phyloP scores from a whole-genome alignment of 768 basidiomycete species.

The Gloeopeniophorella convolvens region DNA sequence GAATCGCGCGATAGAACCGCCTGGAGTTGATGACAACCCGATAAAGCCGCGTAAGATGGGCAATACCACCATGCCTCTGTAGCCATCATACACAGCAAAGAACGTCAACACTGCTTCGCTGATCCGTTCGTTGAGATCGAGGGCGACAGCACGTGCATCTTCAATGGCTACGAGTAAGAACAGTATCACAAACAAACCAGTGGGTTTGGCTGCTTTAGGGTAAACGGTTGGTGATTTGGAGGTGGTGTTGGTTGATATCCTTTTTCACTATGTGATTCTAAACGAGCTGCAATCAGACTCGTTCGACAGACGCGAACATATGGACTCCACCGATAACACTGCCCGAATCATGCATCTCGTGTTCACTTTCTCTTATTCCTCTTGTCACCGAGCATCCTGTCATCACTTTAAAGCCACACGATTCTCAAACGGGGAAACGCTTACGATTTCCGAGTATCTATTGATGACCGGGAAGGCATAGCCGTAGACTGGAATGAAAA shows the following conservation, averaged over 20 bases:
- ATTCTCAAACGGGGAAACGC: conserved; percentile 22
- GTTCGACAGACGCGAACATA: not conserved
- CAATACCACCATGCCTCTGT: conserved; percentile 64
- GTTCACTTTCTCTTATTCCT: conserved; percentile 84
- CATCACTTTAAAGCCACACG: conserved; percentile 7
- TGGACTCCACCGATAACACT: conserved; percentile 45
- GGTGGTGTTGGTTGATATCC: conserved; percentile 47
- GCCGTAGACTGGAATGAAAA: conserved; percentile 34
- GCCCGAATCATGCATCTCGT: conserved; percentile 69
- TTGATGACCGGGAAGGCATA: conserved; percentile 45
- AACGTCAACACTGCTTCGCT: conserved; percentile 48
- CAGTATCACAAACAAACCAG: conserved; percentile 30
- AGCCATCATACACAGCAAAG: conserved; percentile 97
- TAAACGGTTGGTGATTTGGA: conserved; percentile 32
- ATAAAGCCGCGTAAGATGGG: conserved; percentile 8
- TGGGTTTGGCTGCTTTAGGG: conserved; percentile 52
- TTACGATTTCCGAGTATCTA: conserved; percentile 61
- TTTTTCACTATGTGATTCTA: conserved; percentile 29
- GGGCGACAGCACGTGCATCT: conserved; percentile 78
- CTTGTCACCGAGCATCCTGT: conserved; percentile 47
- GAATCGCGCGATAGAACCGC: conserved; percentile 77
- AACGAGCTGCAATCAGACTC: conserved; percentile 10
- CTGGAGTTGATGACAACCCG: conserved; percentile 33
- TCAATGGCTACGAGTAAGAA: conserved; percentile 74
- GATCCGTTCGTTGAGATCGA: conserved; percentile 54